Conservation (phyloP, 192 early-diverging fungal species). For the Backusella parvicylindrica region DNA sequence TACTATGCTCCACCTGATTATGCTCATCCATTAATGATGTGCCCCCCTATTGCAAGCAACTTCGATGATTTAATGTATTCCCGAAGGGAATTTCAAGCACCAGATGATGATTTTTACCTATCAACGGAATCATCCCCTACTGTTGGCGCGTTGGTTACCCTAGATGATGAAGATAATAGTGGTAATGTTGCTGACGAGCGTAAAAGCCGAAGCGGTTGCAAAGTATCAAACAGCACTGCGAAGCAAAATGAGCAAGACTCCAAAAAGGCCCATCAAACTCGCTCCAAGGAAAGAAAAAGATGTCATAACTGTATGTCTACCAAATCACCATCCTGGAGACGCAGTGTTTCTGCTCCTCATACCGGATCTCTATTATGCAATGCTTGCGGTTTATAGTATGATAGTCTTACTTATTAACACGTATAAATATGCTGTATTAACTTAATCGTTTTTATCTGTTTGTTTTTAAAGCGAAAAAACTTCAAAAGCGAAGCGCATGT, state of each 20-base stretch:
- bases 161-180: not conserved
- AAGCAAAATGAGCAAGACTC: not conserved
- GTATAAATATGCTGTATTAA: not conserved
- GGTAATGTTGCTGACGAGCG: not conserved
- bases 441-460: not conserved
- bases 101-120: not conserved
- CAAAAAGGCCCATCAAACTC: not conserved
- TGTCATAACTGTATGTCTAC: constrained; percentile 20
- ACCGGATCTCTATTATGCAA: constrained; percentile 2
- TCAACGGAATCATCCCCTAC: not conserved
- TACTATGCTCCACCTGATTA: not conserved
- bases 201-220: not conserved
- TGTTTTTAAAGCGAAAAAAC: constrained; percentile 9
- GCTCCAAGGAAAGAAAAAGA: constrained; percentile 12
- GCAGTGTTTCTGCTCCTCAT: not conserved
- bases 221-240: not conserved
- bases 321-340: constrained; percentile 23
- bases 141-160: not conserved
- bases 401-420: not conserved
- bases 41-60: not conserved
- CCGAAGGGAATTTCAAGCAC: not conserved
- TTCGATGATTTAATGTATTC: not conserved
- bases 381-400: constrained; percentile 5
- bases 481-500: not conserved
- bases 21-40: not conserved